These are phyloP conservation scores for Yamadazyma insecticola DNA, from an alignment of 805 yeast species.

Conservation along the genomic window DNA sequence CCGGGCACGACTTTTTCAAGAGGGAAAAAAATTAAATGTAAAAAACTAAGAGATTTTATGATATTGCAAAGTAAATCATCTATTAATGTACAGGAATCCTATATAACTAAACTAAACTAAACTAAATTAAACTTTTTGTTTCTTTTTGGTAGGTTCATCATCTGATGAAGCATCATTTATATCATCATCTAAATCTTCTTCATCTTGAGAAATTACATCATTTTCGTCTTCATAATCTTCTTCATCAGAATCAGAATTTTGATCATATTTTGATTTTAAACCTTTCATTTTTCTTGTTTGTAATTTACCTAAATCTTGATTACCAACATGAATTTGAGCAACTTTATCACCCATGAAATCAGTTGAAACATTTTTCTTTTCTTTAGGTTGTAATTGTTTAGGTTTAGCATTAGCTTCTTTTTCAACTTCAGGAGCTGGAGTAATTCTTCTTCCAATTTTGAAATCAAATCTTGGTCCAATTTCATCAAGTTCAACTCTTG, in stretches of 20 bases:
- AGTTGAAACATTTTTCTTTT: constrained; percentile 81
- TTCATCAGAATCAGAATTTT: constrained; percentile 53
- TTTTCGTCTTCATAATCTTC: constrained; percentile 20
- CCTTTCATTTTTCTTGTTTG: constrained; percentile 99
- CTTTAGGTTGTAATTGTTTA: constrained; percentile 73
- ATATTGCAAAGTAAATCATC: too few relatives aligned
- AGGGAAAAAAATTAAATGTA: too few relatives aligned
- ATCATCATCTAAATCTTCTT: too few relatives aligned
- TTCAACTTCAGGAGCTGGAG: constrained; percentile 81
- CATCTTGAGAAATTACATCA: constrained; percentile 13
- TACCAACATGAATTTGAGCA: constrained; percentile 94
- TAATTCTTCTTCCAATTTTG: constrained; percentile 79
- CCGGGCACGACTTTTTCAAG: too few relatives aligned
- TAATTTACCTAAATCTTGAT: constrained; percentile 82
- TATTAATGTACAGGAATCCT: too few relatives aligned
- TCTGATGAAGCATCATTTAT: constrained; percentile 5
- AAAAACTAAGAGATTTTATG: too few relatives aligned
- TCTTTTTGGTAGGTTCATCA: constrained; percentile 20
- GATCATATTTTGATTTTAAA: constrained; percentile 81
- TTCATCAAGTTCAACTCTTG: constrained; percentile 91
- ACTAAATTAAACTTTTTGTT: constrained; percentile 28
- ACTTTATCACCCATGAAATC: constrained; percentile 94
- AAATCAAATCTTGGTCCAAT: constrained; percentile 95
- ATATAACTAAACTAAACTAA: too few relatives aligned
- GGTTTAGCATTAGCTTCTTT: constrained; percentile 84